Evolutionary conservation across 2,329 filamentous ascomycete species (phyloP).

Genomic region (Trichoderma citrinoviride): DNA sequence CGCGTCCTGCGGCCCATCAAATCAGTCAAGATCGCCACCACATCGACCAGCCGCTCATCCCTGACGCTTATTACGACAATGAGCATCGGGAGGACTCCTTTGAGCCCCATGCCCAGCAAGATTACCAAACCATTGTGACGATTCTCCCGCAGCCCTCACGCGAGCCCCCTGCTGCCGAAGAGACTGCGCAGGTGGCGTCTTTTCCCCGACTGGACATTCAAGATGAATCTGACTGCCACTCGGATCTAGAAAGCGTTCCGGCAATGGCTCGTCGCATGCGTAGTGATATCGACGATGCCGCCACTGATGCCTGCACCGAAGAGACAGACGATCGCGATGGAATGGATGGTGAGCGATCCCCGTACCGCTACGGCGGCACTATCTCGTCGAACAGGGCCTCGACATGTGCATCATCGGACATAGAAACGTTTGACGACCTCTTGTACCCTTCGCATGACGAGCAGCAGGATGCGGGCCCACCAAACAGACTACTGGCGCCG

Average conservation of each 20-base stretch:
- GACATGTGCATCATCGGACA: constrained; percentile 42
- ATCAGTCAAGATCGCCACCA: constrained; percentile 1
- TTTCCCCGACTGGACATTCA: constrained; percentile 38
- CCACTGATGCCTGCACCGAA: constrained; percentile 39
- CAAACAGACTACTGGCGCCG: constrained; percentile 49
- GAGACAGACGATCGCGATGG: constrained; percentile 36
- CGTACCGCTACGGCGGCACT: constrained; percentile 32
- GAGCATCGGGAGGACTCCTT: constrained; percentile 36
- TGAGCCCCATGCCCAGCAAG: constrained; percentile 23
- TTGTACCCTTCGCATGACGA: constrained; percentile 30
- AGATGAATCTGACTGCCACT: constrained; percentile 41
- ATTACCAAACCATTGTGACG: constrained; percentile 47
- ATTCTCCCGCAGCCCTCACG: constrained; percentile 45
- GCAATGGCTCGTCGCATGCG: constrained; percentile 28
- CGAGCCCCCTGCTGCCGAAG: constrained; percentile 17
- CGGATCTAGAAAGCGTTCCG: constrained; percentile 35
- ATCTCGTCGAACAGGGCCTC: constrained; percentile 39
- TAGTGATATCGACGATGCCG: constrained; percentile 33
- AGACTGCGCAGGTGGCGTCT: constrained; percentile 29
- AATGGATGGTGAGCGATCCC: constrained; percentile 30
- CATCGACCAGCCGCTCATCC: constrained; percentile 24
- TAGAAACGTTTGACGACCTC: constrained; percentile 31
- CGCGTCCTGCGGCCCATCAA: constrained; percentile 24
- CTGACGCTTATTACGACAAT: constrained; percentile 36
- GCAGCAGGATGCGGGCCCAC: constrained; percentile 37